Evolutionary conservation across 208 protist genomes (phyloP).

Genomic region (Leishmania martiniquensis): DNA sequence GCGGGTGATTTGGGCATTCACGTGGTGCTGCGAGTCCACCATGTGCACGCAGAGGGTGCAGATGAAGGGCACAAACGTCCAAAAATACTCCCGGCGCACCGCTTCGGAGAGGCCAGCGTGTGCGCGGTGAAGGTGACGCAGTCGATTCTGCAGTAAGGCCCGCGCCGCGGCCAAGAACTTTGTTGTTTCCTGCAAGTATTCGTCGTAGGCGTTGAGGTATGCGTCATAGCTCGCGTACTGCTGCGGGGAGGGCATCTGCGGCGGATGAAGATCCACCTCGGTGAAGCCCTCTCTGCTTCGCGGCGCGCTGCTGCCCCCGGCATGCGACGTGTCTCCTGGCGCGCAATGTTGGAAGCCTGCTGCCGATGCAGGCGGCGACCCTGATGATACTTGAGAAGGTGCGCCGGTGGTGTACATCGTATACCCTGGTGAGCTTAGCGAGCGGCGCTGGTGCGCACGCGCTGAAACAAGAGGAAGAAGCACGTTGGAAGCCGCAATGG

Average conservation of each 20-base stretch:
- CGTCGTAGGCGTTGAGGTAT: slow-evolving; percentile 51
- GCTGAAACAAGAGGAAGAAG: background rate
- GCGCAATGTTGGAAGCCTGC: background rate
- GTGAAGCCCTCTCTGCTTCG: background rate
- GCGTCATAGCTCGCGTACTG: slow-evolving; percentile 44
- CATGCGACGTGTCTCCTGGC: background rate
- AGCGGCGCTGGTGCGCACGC: background rate
- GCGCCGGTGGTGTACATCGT: background rate
- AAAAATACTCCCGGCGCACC: slow-evolving; percentile 47
- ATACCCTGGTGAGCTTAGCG: background rate
- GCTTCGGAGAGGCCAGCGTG: slow-evolving; percentile 21
- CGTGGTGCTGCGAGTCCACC: slow-evolving; percentile 48
- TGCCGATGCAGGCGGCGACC: background rate
- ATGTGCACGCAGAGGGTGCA: slow-evolving; percentile 49
- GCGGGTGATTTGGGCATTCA: slow-evolving; percentile 44
- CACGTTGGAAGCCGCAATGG: background rate
- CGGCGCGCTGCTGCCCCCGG: background rate
- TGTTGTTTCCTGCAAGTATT: slow-evolving; percentile 28
- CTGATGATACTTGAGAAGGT: background rate
- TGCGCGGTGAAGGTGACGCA: slow-evolving; percentile 12
- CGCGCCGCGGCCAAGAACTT: slow-evolving; percentile 21
- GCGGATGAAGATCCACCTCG: slow-evolving; percentile 5
- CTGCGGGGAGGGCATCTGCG: slow-evolving; percentile 21
- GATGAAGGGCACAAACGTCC: slow-evolving; percentile 53
- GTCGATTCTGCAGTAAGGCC: slow-evolving; percentile 10